Evolutionary conservation across 1,284 basidiomycete species (phyloP), one percentile per base, ranked within the genome.

Genomic region (Ganoderma leucocontextum): DNA sequence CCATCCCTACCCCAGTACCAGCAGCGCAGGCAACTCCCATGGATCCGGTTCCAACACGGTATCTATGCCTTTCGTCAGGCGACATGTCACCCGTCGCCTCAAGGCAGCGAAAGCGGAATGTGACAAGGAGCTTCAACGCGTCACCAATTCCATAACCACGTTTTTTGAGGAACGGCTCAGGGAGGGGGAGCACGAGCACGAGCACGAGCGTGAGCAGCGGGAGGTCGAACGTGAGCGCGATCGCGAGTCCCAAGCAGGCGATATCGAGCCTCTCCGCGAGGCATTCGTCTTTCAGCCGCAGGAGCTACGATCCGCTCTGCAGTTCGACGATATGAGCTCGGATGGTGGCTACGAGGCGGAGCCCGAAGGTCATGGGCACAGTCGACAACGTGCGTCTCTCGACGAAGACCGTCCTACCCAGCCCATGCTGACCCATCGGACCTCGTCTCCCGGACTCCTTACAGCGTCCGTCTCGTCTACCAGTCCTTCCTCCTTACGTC

Each of bases 101-200:
- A 94, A 93, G 80, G 92, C 92, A 0, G 96, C 97, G 68, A 99
- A 99, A 84, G 91, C 93, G 65, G 93, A 95, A 73, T 99, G 97
- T 84, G 96, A 99, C 87, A 94, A 94, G 82, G 96, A 98, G 77
- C 88, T 99, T 13, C 91, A 92, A 77, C 92, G 95, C 75, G 94
- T 98, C 76, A 94, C 97, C 64, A 92, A 94, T 78, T 94, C 91
- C 68, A 96, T 99, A 84, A 97, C 97, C 70, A 82, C 89, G 38
- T 98, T 95, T 82, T 98, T 98, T 74, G 97, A 99, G 81, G 92
- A 95, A 76, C 89, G 92, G 72, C 86, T 97, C 61, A 85, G 92
- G 63, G 91, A 93, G 71, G 86, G 84, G 68, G 92, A 94, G 78
- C 86, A 80, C 70, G 81, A 91, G 77, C 86, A 80, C 70, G 81